Evolutionary conservation across 2,329 filamentous ascomycete genomes (phyloP).

Genomic region (Aspergillus pseudoglaucus): DNA sequence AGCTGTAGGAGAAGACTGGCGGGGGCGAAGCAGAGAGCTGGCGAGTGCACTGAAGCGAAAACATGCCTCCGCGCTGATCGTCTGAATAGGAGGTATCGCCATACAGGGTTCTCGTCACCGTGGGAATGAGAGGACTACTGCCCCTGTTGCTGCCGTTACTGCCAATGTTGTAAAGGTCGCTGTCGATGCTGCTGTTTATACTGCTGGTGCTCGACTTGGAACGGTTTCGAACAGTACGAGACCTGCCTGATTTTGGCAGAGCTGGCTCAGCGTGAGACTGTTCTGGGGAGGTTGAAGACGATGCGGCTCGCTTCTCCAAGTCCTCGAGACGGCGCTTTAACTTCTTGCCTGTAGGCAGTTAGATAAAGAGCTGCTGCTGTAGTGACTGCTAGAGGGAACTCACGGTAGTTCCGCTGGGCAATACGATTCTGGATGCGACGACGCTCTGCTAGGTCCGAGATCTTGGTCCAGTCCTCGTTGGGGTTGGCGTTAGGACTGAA

Average conservation of each 20-base stretch:
- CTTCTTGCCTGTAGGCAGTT: slow-evolving; percentile 51
- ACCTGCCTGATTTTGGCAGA: slow-evolving; percentile 12
- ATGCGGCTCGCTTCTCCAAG: slow-evolving; percentile 55
- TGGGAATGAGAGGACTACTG: neutral
- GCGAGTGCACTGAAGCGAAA: slow-evolving; percentile 52
- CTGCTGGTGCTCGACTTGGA: slow-evolving; percentile 5
- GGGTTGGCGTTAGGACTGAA: slow-evolving; percentile 92
- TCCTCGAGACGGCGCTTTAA: slow-evolving; percentile 62
- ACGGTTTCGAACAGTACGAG: no score
- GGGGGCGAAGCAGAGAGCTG: slow-evolving; percentile 56
- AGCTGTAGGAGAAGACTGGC: slow-evolving; percentile 48
- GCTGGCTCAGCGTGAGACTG: slow-evolving; percentile 46
- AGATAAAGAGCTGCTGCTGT: neutral
- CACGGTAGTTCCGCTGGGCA: slow-evolving; percentile 95
- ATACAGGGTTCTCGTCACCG: neutral
- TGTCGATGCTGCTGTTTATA: slow-evolving; percentile 13
- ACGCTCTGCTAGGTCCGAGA: slow-evolving; percentile 91
- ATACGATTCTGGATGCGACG: slow-evolving; percentile 95
- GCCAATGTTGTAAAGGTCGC: slow-evolving; percentile 6
- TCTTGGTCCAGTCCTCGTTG: slow-evolving; percentile 98
- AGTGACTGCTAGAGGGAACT: slow-evolving; percentile 27
- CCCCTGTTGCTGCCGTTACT: neutral
- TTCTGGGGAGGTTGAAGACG: slow-evolving; percentile 56
- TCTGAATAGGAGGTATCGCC: neutral
- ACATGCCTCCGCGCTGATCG: slow-evolving; percentile 48